Evolutionary conservation across 2,329 filamentous ascomycete genomes (phyloP).

Genomic region (Exophiala sideris): DNA sequence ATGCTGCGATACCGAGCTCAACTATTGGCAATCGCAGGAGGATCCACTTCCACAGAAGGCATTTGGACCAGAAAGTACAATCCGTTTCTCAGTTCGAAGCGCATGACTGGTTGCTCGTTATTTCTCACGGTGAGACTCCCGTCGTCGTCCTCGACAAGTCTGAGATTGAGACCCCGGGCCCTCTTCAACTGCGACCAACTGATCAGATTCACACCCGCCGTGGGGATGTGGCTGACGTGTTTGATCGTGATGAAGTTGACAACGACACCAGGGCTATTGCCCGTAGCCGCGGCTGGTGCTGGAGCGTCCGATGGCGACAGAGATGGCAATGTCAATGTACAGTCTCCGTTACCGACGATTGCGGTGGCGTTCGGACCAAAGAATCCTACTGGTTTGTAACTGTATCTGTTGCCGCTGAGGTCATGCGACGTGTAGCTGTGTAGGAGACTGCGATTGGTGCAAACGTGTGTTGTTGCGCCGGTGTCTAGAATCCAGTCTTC

Average conservation of each 20-base stretch:
- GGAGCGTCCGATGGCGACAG: background rate
- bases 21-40: background rate
- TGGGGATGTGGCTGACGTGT: conserved; percentile 11
- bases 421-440: conserved; percentile 15
- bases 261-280: background rate
- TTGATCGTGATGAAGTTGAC: conserved; percentile 9
- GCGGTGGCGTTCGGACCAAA: conserved; percentile 14
- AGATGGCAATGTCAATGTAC: conserved; percentile 3
- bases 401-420: conserved; percentile 2
- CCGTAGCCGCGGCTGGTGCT: background rate
- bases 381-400: conserved; percentile 7
- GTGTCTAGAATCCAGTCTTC: conserved; percentile 21
- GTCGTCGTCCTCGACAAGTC: conserved; percentile 10
- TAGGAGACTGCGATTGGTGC: conserved; percentile 11
- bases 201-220: conserved; percentile 13
- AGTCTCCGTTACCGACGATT: conserved; percentile 14
- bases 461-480: conserved; percentile 17
- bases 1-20: background rate
- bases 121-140: conserved; percentile 6
- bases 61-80: conserved; percentile 13
- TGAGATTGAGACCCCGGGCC: conserved; percentile 5
- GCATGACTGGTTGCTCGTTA: conserved; percentile 2
- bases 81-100: conserved; percentile 9
- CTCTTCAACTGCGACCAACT: conserved; percentile 19
- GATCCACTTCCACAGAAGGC: background rate